Conservation (phyloP, 2,329 filamentous ascomycete species). For the Ophiostoma sp. region DNA sequence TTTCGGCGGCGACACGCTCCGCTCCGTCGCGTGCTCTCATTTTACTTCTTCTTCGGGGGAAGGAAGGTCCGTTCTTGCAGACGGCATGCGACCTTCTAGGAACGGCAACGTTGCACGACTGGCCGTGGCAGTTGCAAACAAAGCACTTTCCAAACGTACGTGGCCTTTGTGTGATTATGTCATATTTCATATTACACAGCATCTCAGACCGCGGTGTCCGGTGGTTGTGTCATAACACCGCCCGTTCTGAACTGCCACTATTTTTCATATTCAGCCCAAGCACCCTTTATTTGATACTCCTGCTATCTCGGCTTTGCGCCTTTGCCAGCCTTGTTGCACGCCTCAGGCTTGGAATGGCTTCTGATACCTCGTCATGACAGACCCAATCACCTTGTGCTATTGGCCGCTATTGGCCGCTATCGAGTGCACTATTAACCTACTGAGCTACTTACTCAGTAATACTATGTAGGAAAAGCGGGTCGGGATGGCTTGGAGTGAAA, state of each 20-base stretch:
- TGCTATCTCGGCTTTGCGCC: neutral
- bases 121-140: neutral
- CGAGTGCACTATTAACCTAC: neutral
- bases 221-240: neutral
- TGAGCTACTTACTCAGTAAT: neutral
- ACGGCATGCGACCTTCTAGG: neutral
- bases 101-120: slow-evolving; percentile 3
- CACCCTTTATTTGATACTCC: neutral
- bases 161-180: neutral
- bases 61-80: neutral
- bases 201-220: neutral
- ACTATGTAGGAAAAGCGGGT: neutral
- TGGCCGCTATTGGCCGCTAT: neutral
- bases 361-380: no score
- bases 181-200: neutral
- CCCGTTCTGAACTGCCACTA: no score
- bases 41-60: neutral
- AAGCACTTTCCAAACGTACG: slow-evolving; percentile 1
- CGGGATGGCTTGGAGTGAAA: neutral
- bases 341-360: neutral
- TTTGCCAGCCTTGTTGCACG: neutral
- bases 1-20: neutral
- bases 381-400: neutral
- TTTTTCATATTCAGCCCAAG: no score
- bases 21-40: neutral